Evolutionary conservation across 257 asterid genomes (phyloP), one percentile per base, ranked within the genome.

Genomic region (Petunia secreta): DNA sequence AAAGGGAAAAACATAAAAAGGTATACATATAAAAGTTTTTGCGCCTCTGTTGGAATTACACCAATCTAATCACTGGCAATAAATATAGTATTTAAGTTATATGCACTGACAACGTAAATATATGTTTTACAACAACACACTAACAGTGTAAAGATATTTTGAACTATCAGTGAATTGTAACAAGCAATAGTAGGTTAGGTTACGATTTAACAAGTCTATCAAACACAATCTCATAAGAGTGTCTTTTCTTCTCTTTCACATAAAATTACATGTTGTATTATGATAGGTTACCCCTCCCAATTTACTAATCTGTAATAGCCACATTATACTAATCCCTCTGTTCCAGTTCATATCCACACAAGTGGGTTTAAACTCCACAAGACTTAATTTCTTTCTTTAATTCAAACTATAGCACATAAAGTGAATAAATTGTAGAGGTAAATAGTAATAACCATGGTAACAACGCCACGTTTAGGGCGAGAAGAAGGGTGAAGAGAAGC

Each of bases 381-480:
- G 25, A 25, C 25, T 25, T 25, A 25, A 25, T 25, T 25, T 25
- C 25, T 25, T 25, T 25, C 25, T 25, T 25, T 68, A 11, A 39
- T 10, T 37, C 44, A 34, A 59, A 25, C 53, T 50, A 79, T 25
- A 39, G 44, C 11, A 54, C 62, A 73, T 2, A 78, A 43, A 15
- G 36, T 37, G 44, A 38, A 57, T 3, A 55, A 53, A 4, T 6
- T 13, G 52, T 8, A 14, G 55, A 11, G 62, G 44, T 10, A 64
- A 48, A 58, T 6, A 10, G 9, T 48, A 50, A 11, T 37, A 87
- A 95, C 98, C 99, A 91, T 95, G n/a, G 97, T 89, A 8, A 95
- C 94, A 40, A 91, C 97, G 46, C 96, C 90, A 8, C 99, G 96
- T 83, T 88, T 91, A 69, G 86, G 80, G 34, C 83, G 81, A 68